Evolutionary conservation across 768 basidiomycete species (phyloP).

Genomic region (Podaxis sp.): DNA sequence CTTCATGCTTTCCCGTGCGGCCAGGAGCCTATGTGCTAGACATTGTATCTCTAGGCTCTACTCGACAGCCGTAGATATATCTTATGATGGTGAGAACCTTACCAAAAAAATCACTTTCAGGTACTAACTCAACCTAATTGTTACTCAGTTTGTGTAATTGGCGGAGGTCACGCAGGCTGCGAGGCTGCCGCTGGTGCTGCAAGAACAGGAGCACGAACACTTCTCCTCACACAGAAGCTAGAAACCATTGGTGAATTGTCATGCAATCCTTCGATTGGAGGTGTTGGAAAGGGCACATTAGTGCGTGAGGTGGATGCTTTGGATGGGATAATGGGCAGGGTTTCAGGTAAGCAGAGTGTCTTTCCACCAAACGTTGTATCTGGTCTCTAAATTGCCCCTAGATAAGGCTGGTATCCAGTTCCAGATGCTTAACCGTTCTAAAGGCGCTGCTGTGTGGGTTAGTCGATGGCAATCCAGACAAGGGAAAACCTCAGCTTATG

Average conservation of each 20-base stretch:
- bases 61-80: background rate
- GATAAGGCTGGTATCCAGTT: constrained; percentile 91
- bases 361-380: background rate
- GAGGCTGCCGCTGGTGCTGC: constrained; percentile 90
- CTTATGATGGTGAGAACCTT: constrained; percentile 17
- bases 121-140: background rate
- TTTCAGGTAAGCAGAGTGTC: constrained; percentile 60
- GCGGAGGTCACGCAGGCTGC: constrained; percentile 91
- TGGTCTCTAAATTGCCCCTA: constrained; percentile 24
- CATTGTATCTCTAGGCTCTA: constrained; percentile 6
- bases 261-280: constrained; percentile 91
- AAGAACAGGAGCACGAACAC: constrained; percentile 75
- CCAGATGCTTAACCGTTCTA: constrained; percentile 80
- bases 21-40: background rate
- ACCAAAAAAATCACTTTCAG: background rate
- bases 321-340: constrained; percentile 80
- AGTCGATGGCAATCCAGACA: constrained; percentile 21
- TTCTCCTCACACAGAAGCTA: constrained; percentile 79
- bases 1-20: constrained; percentile 5
- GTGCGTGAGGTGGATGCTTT: constrained; percentile 92
- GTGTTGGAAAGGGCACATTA: constrained; percentile 88
- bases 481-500: background rate
- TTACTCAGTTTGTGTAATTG: constrained; percentile 78
- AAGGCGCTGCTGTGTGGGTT: constrained; percentile 90
- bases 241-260: constrained; percentile 83